Conservation (phyloP, 2,329 filamentous ascomycete genomes). For the Dothistroma septosporum region DNA sequence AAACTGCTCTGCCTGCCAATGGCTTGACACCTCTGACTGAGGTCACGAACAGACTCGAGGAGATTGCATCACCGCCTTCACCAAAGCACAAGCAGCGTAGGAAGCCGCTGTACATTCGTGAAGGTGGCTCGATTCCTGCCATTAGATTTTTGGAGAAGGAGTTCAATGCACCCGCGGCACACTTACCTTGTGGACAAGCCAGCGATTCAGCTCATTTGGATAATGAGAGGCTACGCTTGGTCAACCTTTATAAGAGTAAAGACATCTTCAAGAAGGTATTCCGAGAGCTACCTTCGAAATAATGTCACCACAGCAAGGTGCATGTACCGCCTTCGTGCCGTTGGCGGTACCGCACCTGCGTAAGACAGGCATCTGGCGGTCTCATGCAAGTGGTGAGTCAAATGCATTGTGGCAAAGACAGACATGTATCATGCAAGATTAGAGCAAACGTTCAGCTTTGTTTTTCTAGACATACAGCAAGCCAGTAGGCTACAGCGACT, state of each 20-base stretch:
- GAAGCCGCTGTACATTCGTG: conserved; percentile 85
- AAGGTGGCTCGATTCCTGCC: conserved; percentile 90
- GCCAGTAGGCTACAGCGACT: not conserved
- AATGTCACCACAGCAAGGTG: not conserved
- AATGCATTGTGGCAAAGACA: not conserved
- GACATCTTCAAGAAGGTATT: conserved; percentile 91
- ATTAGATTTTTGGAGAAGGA: conserved; percentile 94
- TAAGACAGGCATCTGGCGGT: not conserved
- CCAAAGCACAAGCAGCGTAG: conserved; percentile 21
- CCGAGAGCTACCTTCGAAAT: conserved; percentile 30
- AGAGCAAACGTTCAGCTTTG: not conserved
- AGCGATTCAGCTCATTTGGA: conserved; percentile 92
- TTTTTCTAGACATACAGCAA: not conserved
- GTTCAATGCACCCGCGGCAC: conserved; percentile 83
- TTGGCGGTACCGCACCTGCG: not conserved
- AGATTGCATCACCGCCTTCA: conserved; percentile 36
- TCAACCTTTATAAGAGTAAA: conserved; percentile 85
- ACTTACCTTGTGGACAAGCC: conserved; percentile 89
- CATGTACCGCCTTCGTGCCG: not conserved
- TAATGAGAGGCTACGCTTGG: conserved; percentile 83
- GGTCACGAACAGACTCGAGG: conserved; percentile 21
- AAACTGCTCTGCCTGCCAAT: conserved; percentile 29
- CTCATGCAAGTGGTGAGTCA: not conserved
- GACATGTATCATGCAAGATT: not conserved
- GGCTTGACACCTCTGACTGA: conserved; percentile 26